A percentile compares a stretch with the other conserved stretches of the same genome.
Conservation (phyloP, 192 early-diverging fungal genomes). For the Coemansia sp. region DNA sequence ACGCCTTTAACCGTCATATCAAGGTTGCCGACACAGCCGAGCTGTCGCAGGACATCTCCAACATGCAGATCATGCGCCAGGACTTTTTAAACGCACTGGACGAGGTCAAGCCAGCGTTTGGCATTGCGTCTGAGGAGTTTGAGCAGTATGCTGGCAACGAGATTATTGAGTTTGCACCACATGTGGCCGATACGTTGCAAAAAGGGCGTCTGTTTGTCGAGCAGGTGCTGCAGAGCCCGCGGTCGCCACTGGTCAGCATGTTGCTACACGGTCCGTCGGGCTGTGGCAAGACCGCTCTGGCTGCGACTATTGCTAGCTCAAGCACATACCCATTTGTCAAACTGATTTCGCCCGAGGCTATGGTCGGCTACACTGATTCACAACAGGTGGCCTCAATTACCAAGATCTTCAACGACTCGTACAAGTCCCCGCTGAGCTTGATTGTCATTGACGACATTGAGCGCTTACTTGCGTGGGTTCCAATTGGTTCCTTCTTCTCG, state of each 20-base stretch:
- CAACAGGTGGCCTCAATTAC: constrained; percentile 85
- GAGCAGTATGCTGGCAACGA: constrained; percentile 80
- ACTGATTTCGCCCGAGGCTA: constrained; percentile 91
- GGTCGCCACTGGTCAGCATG: constrained; percentile 89
- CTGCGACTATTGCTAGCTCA: constrained; percentile 88
- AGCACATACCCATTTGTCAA: constrained; percentile 97
- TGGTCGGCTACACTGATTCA: constrained; percentile 88
- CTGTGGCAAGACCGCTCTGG: constrained; percentile 93
- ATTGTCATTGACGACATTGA: constrained; percentile 96
- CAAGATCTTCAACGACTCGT: constrained; percentile 96
- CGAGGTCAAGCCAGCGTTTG: constrained; percentile 93
- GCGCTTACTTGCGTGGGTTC: constrained; percentile 91
- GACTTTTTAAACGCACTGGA: constrained; percentile 90
- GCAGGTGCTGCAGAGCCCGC: constrained; percentile 73
- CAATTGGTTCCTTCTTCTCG: constrained; percentile 94
- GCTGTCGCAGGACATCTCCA: constrained; percentile 80
- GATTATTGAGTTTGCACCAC: constrained; percentile 75
- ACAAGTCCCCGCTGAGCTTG: constrained; percentile 91
- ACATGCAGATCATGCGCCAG: constrained; percentile 80
- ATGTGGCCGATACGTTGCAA: constrained; percentile 61
- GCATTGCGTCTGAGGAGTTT: constrained; percentile 89
- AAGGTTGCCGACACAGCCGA: constrained; percentile 85
- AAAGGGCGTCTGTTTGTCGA: constrained; percentile 65
- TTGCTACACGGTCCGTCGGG: constrained; percentile 86
- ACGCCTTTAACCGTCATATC: constrained; percentile 94